Evolutionary conservation across 2,329 filamentous ascomycete species (phyloP).

Genomic region (Alternaria sp.): DNA sequence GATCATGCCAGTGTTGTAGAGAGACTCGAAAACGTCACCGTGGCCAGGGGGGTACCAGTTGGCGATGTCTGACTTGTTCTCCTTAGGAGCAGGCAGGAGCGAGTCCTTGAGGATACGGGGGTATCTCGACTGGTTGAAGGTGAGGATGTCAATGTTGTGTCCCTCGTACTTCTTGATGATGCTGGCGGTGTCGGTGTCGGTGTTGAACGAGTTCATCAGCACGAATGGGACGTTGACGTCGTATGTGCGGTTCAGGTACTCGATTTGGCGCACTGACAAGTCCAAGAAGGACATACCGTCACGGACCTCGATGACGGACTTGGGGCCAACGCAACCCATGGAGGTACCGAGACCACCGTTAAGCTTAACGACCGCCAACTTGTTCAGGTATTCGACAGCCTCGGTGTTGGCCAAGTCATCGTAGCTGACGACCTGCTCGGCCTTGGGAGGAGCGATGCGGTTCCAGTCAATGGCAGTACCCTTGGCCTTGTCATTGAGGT

Average conservation of each 20-base stretch:
- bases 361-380: slow-evolving; percentile 97
- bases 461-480: slow-evolving; percentile 97
- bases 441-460: slow-evolving; percentile 91
- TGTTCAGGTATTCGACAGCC: slow-evolving; percentile 93
- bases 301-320: slow-evolving; percentile 99
- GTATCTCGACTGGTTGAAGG: slow-evolving; percentile 99
- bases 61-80: slow-evolving; percentile 82
- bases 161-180: slow-evolving; percentile 99
- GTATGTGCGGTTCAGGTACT: slow-evolving; percentile 98
- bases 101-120: slow-evolving; percentile 99
- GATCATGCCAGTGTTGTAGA: slow-evolving; percentile 98
- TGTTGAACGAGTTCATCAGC: slow-evolving; percentile 99
- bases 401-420: slow-evolving; percentile 87
- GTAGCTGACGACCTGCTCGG: slow-evolving; percentile 95
- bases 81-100: slow-evolving; percentile 92
- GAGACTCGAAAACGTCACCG: slow-evolving; percentile 99
- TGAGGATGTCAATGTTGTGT: slow-evolving; percentile 99
- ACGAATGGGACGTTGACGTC: slow-evolving; percentile 97
- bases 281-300: slow-evolving; percentile 99
- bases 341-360: slow-evolving; percentile 99
- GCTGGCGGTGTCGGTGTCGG: slow-evolving; percentile 94
- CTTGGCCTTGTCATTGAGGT: slow-evolving; percentile 99
- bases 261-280: slow-evolving; percentile 97
- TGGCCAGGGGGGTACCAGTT: slow-evolving; percentile 99
- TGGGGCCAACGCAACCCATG: slow-evolving; percentile 99